Base-by-base conservation (phyloP, 305 asterid genomes). In the Plantago coronopus region DNA sequence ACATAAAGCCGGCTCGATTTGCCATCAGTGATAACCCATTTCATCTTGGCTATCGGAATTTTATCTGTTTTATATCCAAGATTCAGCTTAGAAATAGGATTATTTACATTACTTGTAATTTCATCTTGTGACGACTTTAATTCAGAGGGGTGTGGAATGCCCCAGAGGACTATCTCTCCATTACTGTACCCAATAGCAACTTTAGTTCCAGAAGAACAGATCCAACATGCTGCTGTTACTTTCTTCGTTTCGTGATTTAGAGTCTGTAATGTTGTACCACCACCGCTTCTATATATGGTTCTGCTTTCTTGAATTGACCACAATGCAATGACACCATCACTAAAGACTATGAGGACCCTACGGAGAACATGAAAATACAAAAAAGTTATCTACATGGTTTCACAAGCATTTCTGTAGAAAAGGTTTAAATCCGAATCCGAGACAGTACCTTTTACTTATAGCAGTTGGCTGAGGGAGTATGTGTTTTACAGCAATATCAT, bases 181-280 rank as follows among this genome's bases (percentile, higher is more conserved):
- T 80, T 86, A 77, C 81, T 83, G 77, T 86, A 91, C 46, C 98
- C 98, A 71, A 88, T 82, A n/a, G 67, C 89, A 53, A 83, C 73
- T 83, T 81, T 91, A 67, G 87, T 88, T 71, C 98, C 98, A 68
- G 65, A 46, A 23, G 87, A 76, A 69, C 96, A 91, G 62, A 83
- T 79, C 96, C 96, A 91, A 59, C 93, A 81, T 17, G 95, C 96
- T 70, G 98, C 85, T 21, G 98, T 88, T 59, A 79, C 95, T 79
- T 78, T 80, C 77, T 81, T 91, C 51, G 81, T 65, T 69, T 91
- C 98, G 47, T 81, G 87, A 70, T 74, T 43, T 5, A 57, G 17
- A 31, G 82, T 57, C 66, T 76, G 93, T 69, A 78, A 25, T 47
- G 83, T 48, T 53, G 73, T 57, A 45, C 88, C 84, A 48, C 81